These are phyloP conservation scores for Coniferiporia sulphurascens DNA, from an alignment of 1,284 basidiomycete species.

Conservation along the genomic window DNA sequence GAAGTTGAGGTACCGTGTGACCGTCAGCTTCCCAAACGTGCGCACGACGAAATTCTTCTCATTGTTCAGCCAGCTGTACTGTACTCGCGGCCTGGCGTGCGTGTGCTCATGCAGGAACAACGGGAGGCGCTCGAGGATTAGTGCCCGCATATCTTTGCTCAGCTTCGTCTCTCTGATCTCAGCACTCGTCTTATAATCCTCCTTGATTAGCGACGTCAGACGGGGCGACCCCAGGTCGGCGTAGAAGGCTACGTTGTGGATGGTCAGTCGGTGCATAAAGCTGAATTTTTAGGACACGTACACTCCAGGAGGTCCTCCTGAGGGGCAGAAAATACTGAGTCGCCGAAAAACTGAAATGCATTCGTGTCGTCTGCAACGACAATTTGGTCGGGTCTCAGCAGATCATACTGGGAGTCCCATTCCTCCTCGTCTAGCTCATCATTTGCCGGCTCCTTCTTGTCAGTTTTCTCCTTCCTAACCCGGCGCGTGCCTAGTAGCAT, in stretches of 20 bases:
- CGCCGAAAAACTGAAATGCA: constrained; percentile 72
- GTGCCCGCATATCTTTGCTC: constrained; percentile 46
- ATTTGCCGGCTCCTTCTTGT: constrained; percentile 28
- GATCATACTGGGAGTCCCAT: constrained; percentile 61
- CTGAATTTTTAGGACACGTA: constrained; percentile 26
- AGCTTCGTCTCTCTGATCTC: constrained; percentile 48
- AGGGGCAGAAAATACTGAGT: constrained; percentile 76
- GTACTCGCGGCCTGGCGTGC: constrained; percentile 63
- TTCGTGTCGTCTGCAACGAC: constrained; percentile 81
- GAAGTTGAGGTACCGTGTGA: constrained; percentile 56
- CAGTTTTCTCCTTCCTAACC: constrained; percentile 36
- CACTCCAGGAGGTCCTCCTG: constrained; percentile 87
- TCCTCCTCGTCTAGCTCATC: constrained; percentile 58
- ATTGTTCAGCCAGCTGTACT: constrained; percentile 71
- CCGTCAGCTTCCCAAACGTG: constrained; percentile 54
- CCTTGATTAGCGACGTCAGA: constrained; percentile 69
- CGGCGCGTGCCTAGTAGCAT: constrained; percentile 73
- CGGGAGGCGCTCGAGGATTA: constrained; percentile 85
- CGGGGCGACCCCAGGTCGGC: constrained; percentile 59
- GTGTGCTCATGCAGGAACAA: constrained; percentile 90
- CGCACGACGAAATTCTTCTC: constrained; percentile 71
- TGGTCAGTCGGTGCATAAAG: neutral
- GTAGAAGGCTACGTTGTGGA: constrained; percentile 53
- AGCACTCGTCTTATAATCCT: constrained; percentile 61
- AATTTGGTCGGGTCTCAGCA: constrained; percentile 58